Evolutionary conservation across 2,329 filamentous ascomycete genomes (phyloP).

Genomic region (Xylariaceae sp.): DNA sequence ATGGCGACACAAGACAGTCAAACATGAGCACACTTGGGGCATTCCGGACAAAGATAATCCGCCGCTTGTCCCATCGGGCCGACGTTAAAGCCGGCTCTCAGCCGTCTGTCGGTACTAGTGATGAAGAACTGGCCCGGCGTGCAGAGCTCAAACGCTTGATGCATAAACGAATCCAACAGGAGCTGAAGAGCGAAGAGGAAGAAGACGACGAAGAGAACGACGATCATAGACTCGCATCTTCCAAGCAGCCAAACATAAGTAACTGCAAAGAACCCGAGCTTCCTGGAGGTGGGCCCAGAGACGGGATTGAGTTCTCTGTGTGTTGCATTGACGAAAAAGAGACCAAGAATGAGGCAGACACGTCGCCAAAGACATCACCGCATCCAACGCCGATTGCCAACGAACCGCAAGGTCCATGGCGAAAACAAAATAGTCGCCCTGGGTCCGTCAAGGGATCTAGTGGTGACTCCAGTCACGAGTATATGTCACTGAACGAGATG

Average conservation of each 20-base stretch:
- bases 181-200: constrained; percentile 49
- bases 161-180: constrained; percentile 55
- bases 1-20: constrained; percentile 16
- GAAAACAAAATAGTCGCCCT: constrained; percentile 21
- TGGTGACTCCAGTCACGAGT: constrained; percentile 12
- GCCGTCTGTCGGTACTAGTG: constrained; percentile 43
- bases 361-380: constrained; percentile 6
- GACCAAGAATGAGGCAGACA: constrained; percentile 4
- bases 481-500: constrained; percentile 14
- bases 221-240: constrained; percentile 30
- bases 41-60: constrained; percentile 44
- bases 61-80: constrained; percentile 45
- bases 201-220: constrained; percentile 37
- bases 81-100: constrained; percentile 39
- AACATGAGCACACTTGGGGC: constrained; percentile 41
- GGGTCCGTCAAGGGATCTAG: constrained; percentile 11
- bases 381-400: constrained; percentile 8
- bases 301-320: constrained; percentile 46
- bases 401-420: constrained; percentile 9
- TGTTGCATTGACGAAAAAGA: constrained; percentile 21
- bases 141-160: constrained; percentile 54
- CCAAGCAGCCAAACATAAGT: constrained; percentile 25
- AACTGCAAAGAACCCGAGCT: constrained; percentile 29
- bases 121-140: constrained; percentile 51
- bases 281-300: constrained; percentile 43